phyloP scores from a whole-genome alignment of 129 eudicot genomes.

The Deinandra increscens region DNA sequence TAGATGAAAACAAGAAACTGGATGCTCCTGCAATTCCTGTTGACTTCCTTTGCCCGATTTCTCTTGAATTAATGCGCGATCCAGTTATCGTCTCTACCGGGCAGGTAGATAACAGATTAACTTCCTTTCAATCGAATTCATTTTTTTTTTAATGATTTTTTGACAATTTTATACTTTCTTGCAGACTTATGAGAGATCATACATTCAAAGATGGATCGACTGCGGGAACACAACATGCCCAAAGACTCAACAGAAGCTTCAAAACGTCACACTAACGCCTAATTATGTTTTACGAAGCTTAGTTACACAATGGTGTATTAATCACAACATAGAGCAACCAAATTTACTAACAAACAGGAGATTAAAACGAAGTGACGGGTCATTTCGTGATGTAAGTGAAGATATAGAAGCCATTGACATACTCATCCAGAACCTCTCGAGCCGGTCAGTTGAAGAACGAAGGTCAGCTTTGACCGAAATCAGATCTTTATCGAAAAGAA shows the following conservation, averaged over 20 bases:
- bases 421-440: slow-evolving; percentile 68
- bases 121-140: background rate
- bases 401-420: slow-evolving; percentile 76
- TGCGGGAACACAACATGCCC: slow-evolving; percentile 83
- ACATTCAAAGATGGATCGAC: slow-evolving; percentile 90
- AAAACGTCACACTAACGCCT: slow-evolving; percentile 59
- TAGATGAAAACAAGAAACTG: slow-evolving; percentile 50
- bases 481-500: slow-evolving; percentile 83
- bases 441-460: slow-evolving; percentile 54
- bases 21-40: slow-evolving; percentile 63
- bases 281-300: slow-evolving; percentile 73
- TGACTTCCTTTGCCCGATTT: slow-evolving; percentile 84
- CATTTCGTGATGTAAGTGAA: slow-evolving; percentile 80
- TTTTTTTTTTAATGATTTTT: background rate
- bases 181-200: slow-evolving; percentile 90
- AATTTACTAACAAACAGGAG: slow-evolving; percentile 47
- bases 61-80: slow-evolving; percentile 86
- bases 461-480: slow-evolving; percentile 69
- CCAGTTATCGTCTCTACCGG: slow-evolving; percentile 92
- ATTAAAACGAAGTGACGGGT: slow-evolving; percentile 76
- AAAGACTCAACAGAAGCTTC: slow-evolving; percentile 87
- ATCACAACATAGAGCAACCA: slow-evolving; percentile 64
- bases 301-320: slow-evolving; percentile 63
- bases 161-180: slow-evolving; percentile 7
- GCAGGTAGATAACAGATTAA: slow-evolving; percentile 49